Evolutionary conservation across 1,284 basidiomycete species (phyloP), one percentile per base, ranked within the genome.

Genomic region (Erythrobasidium hasegawianum): DNA sequence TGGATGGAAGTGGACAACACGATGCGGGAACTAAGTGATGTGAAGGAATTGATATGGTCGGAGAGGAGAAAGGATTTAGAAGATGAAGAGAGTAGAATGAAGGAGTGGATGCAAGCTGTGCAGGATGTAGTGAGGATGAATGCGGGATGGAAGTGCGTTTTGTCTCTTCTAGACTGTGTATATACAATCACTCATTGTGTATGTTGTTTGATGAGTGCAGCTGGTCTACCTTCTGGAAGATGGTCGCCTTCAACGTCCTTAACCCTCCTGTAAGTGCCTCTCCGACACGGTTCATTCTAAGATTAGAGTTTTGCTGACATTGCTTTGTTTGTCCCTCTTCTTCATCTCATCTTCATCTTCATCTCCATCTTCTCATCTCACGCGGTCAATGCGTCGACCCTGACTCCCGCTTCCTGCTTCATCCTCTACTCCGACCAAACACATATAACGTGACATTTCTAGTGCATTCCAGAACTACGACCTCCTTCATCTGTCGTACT

Each of bases 61-160:
- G 59, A 69, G 7, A 60, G 67, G 2, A 65, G 73, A 60, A 56
- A 72, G 1, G 18, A 39, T 68, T 68, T 2, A 27, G 39, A 2
- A 59, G 69, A n/a, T 59, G 67, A 8, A 41, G 67, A 49, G 16
- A 68, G 38, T 16, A 81, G 80, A 80, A 72, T 79, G 70, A 57
- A 50, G 1, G 81, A 81, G 68, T 82, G 80, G 79, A 74, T 77
- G 1, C 71, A 76, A 5, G 75, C 78, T 52, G 79, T 81, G 1
- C 80, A 81, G 57, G 76, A 74, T 8, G 58, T 82, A 7, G 70
- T 81, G 20, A 75, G 76, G 58, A 72, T 76, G 68, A 80, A 81
- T 68, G 77, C 79, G 0, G 81, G 81, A 0, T 82, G 81, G 81
- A 76, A 76, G 50, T 80, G 56, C 58, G 72, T 56, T 14, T 47